Evolutionary conservation across 371 early-diverging fungal genomes (phyloP).

Genomic region (Sporodiniella umbellata): DNA sequence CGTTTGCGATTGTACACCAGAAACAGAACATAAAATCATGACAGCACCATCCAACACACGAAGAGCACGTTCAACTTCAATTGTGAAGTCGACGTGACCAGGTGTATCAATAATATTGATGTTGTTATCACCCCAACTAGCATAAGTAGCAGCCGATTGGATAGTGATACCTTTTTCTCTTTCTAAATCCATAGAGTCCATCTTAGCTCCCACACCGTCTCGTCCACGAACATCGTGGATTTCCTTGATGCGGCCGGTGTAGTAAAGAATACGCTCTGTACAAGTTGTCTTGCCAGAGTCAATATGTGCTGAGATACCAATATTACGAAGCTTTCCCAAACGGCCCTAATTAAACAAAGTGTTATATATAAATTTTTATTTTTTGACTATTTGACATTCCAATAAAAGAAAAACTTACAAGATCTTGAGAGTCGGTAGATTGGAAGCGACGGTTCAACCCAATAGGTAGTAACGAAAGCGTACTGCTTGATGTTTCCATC

Average conservation of each 20-base stretch:
- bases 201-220: slow-evolving; percentile 97
- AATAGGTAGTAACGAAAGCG: slow-evolving; percentile 34
- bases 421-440: slow-evolving; percentile 37
- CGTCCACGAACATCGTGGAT: slow-evolving; percentile 97
- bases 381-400: background rate
- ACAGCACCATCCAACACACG: slow-evolving; percentile 91
- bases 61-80: slow-evolving; percentile 89
- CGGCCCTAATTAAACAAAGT: slow-evolving; percentile 49
- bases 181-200: slow-evolving; percentile 99
- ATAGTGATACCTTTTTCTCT: slow-evolving; percentile 96
- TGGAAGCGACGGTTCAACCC: slow-evolving; percentile 34
- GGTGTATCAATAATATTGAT: slow-evolving; percentile 93
- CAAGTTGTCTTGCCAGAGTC: slow-evolving; percentile 98
- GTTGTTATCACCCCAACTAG: slow-evolving; percentile 77
- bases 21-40: slow-evolving; percentile 80
- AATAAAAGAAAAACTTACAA: slow-evolving; percentile 21
- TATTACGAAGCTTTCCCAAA: slow-evolving; percentile 78
- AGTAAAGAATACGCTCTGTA: slow-evolving; percentile 95
- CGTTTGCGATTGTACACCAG: slow-evolving; percentile 91
- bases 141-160: slow-evolving; percentile 87
- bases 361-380: background rate
- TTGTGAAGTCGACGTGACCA: slow-evolving; percentile 92
- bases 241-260: slow-evolving; percentile 94
- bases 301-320: slow-evolving; percentile 99
- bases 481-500: slow-evolving; percentile 21